Percentiles rank a stretch among this genome's conserved stretches.
Evolutionary conservation across 805 yeast genomes (phyloP).

Genomic region (Isabelozyma heimii): DNA sequence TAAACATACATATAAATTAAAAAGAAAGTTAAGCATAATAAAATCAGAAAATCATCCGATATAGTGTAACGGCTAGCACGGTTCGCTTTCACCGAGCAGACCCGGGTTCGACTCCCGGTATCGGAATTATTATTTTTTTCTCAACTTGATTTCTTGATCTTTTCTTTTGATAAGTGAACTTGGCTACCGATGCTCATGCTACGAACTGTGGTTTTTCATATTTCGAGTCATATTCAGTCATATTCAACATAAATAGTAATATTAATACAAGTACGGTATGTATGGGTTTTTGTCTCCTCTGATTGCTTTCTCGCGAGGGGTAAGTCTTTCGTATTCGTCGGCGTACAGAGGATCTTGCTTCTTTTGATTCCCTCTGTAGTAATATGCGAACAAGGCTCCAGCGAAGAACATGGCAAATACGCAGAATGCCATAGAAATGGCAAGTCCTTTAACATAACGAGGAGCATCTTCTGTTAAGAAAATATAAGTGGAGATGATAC

Average conservation of each 20-base stretch:
- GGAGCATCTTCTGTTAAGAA: slow-evolving; percentile 59
- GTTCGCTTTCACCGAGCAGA: slow-evolving; percentile 54
- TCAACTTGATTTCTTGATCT: not conserved
- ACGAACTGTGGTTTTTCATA: too few species aligned
- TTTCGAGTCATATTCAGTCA: too few species aligned
- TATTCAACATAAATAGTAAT: not conserved
- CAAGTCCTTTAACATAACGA: slow-evolving; percentile 52
- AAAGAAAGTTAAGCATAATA: too few species aligned
- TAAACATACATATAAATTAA: too few species aligned
- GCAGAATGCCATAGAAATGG: slow-evolving; percentile 48
- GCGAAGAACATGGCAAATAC: slow-evolving; percentile 38
- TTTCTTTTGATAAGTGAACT: too few species aligned
- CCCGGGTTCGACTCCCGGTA: slow-evolving; percentile 87
- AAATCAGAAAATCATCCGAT: slow-evolving; percentile 9
- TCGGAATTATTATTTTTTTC: slow-evolving; percentile 46
- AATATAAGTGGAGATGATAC: slow-evolving; percentile 60
- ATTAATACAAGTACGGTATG: slow-evolving; percentile 32
- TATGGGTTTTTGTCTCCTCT: slow-evolving; percentile 38
- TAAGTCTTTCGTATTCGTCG: slow-evolving; percentile 20
- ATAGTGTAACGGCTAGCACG: slow-evolving; percentile 54
- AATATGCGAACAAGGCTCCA: slow-evolving; percentile 27
- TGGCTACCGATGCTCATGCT: too few species aligned
- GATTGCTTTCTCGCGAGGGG: slow-evolving; percentile 27
- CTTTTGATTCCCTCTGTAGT: slow-evolving; percentile 19
- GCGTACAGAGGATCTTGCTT: slow-evolving; percentile 25